A percentile compares a stretch with the other conserved stretches of the same genome.
phyloP scores from a whole-genome alignment of 2,329 filamentous ascomycete species.

The Coccinonectria pachysandricola region DNA sequence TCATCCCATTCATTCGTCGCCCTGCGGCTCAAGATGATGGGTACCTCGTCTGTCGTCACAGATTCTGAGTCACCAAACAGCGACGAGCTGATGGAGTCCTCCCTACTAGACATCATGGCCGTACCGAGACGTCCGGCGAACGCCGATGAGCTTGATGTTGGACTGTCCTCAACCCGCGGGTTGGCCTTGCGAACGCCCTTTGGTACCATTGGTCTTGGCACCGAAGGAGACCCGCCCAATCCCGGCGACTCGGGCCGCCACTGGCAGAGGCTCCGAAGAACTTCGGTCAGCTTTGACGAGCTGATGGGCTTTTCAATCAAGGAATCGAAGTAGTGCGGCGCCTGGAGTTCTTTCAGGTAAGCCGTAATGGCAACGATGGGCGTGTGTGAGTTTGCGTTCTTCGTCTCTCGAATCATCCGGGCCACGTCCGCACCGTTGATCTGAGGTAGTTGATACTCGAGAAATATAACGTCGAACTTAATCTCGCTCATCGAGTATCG shows the following conservation, averaged over 20 bases:
- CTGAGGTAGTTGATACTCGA: constrained; percentile 90
- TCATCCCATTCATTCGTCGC: constrained; percentile 70
- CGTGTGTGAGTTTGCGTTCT: constrained; percentile 87
- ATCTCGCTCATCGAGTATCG: constrained; percentile 93
- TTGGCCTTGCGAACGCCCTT: constrained; percentile 57
- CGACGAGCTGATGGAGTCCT: constrained; percentile 81
- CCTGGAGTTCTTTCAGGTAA: constrained; percentile 93
- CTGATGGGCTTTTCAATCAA: constrained; percentile 96
- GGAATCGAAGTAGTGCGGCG: constrained; percentile 90
- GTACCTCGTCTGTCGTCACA: constrained; percentile 65
- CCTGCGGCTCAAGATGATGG: constrained; percentile 65
- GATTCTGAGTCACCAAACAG: constrained; percentile 81
- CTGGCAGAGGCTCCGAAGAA: constrained; percentile 77
- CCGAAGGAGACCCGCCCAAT: constrained; percentile 31
- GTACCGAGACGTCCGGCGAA: constrained; percentile 62
- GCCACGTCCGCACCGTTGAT: constrained; percentile 93
- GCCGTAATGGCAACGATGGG: constrained; percentile 95
- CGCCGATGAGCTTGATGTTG: constrained; percentile 65
- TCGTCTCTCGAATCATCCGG: constrained; percentile 94
- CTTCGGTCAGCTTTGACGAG: constrained; percentile 79
- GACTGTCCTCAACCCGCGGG: constrained; percentile 63
- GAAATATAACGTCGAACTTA: constrained; percentile 97
- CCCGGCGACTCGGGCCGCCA: constrained; percentile 69
- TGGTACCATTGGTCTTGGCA: constrained; percentile 50
- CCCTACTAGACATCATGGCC: constrained; percentile 71